Evolutionary conservation across 495 filamentous ascomycete species (phyloP).

Genomic region (Articulospora tetracladia): DNA sequence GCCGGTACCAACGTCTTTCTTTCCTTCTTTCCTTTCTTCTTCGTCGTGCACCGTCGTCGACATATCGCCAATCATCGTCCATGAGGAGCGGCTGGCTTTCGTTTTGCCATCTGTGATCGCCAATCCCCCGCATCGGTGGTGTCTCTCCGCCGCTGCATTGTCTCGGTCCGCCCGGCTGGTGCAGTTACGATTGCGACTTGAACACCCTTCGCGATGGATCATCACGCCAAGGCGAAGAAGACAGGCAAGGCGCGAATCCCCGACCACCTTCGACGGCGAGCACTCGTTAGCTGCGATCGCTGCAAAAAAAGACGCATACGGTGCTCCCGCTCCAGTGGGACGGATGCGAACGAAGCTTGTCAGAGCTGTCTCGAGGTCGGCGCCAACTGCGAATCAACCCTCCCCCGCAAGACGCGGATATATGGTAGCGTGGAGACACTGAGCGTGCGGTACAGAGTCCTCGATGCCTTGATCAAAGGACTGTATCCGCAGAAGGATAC

Average conservation of each 20-base stretch:
- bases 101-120: background rate
- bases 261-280: conserved; percentile 29
- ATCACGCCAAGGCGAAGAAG: conserved; percentile 17
- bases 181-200: background rate
- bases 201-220: conserved; percentile 10
- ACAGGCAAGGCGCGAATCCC: conserved; percentile 31
- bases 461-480: conserved; percentile 42
- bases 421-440: conserved; percentile 49
- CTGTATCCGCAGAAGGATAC: conserved; percentile 41
- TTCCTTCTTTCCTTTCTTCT: conserved; percentile 2
- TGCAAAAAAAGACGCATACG: conserved; percentile 36
- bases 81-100: background rate
- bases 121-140: background rate
- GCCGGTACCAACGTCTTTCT: background rate
- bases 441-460: conserved; percentile 37
- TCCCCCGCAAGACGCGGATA: conserved; percentile 44
- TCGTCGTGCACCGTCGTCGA: too few relatives aligned
- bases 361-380: conserved; percentile 35
- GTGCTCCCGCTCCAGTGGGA: conserved; percentile 31
- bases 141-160: background rate
- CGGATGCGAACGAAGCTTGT: conserved; percentile 31
- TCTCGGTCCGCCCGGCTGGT: background rate
- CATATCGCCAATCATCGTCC: conserved; percentile 2
- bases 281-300: conserved; percentile 34
- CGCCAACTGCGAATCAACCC: conserved; percentile 40